These are phyloP conservation scores for Didymella glomerata DNA, from an alignment of 2,329 filamentous ascomycete genomes.

Conservation along the genomic window DNA sequence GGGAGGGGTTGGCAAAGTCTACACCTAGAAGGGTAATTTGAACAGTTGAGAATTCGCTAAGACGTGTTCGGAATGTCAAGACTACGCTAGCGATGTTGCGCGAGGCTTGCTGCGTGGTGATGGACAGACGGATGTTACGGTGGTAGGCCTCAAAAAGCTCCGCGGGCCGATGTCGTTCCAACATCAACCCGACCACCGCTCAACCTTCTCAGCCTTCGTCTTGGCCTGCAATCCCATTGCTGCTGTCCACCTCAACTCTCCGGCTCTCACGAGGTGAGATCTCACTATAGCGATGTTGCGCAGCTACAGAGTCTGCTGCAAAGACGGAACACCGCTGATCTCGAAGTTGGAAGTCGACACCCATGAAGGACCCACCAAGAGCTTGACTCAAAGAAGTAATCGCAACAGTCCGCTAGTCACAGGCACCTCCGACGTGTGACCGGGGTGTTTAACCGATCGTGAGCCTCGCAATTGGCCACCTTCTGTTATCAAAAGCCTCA, in stretches of 20 bases:
- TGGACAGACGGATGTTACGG: slow-evolving; percentile 10
- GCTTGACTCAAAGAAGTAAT: slow-evolving; percentile 18
- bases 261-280: too few relatives aligned
- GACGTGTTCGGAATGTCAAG: slow-evolving; percentile 22
- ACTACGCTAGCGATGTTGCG: slow-evolving; percentile 18
- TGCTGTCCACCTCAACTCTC: too few relatives aligned
- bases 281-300: too few relatives aligned
- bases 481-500: slow-evolving; percentile 3
- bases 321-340: background rate
- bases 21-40: slow-evolving; percentile 26
- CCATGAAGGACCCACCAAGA: background rate
- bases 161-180: slow-evolving; percentile 23
- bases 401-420: slow-evolving; percentile 23
- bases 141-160: slow-evolving; percentile 9
- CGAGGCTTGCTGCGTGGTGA: slow-evolving; percentile 16
- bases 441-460: slow-evolving; percentile 7
- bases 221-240: background rate
- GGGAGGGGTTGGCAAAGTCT: slow-evolving; percentile 13
- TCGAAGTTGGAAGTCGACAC: background rate
- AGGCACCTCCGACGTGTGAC: slow-evolving; percentile 13
- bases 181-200: background rate
- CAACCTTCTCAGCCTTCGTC: too few relatives aligned
- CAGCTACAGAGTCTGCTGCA: too few relatives aligned
- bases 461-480: slow-evolving; percentile 5
- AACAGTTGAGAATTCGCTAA: slow-evolving; percentile 32